These are phyloP conservation scores for Clitopilus hobsonii DNA, from an alignment of 768 basidiomycete species.

Conservation along the genomic window DNA sequence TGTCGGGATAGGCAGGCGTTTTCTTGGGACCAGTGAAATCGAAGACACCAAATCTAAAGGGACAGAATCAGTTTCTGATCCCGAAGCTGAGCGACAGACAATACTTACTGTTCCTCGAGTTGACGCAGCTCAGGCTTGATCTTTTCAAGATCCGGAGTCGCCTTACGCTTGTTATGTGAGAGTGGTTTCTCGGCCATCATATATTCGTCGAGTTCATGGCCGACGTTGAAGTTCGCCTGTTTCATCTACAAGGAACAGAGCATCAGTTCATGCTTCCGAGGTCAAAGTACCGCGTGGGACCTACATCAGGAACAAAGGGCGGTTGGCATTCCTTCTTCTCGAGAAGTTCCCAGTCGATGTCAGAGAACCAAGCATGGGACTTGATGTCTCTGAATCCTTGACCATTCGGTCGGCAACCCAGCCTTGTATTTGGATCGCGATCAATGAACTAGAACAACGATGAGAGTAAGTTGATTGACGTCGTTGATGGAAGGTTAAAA, in stretches of 20 bases:
- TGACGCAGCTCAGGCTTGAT: constrained; percentile 89
- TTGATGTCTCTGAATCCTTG: constrained; percentile 77
- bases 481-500: neutral
- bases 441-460: constrained; percentile 67
- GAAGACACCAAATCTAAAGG: constrained; percentile 77
- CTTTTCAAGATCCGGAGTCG: constrained; percentile 77
- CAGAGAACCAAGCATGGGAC: constrained; percentile 79
- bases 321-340: constrained; percentile 68
- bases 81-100: constrained; percentile 1
- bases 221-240: constrained; percentile 96
- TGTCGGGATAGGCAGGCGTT: constrained; percentile 85
- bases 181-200: constrained; percentile 97
- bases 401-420: constrained; percentile 73
- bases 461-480: constrained; percentile 13
- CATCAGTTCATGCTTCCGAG: constrained; percentile 6
- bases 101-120: constrained; percentile 84
- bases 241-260: constrained; percentile 57
- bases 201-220: constrained; percentile 96
- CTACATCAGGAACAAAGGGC: constrained; percentile 88
- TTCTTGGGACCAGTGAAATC: constrained; percentile 74
- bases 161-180: constrained; percentile 89
- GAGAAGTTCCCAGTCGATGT: constrained; percentile 77
- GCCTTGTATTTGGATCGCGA: constrained; percentile 67
- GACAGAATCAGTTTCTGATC: constrained; percentile 6
- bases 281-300: constrained; percentile 28